phyloP scores from a whole-genome alignment of 495 filamentous ascomycete genomes.

The Gamarada debralockiae region DNA sequence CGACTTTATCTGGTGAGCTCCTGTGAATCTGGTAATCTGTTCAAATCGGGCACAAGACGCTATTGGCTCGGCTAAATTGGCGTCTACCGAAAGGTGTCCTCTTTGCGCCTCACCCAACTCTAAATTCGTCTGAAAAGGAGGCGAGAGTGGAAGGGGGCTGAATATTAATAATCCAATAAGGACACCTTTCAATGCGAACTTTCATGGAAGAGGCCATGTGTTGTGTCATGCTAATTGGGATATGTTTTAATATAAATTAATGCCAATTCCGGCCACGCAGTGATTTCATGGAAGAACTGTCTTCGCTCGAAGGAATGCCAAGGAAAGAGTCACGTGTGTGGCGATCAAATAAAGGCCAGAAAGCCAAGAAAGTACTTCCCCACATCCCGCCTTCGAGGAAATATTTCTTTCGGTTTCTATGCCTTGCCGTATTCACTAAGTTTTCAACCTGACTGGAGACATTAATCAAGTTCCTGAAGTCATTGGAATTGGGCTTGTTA shows the following conservation, averaged over 20 bases:
- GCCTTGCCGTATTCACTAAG: too few relatives aligned
- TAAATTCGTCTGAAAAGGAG: conserved; percentile 16
- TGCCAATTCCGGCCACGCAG: not conserved
- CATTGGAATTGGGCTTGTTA: too few relatives aligned
- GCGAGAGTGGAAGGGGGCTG: too few relatives aligned
- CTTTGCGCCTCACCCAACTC: conserved; percentile 2
- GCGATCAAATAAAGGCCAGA: conserved; percentile 5
- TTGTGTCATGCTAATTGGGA: too few relatives aligned
- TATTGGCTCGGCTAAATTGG: conserved; percentile 20
- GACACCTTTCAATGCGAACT: too few relatives aligned
- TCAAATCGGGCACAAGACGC: conserved; percentile 9
- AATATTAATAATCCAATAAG: conserved; percentile 1
- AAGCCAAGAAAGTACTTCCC: too few relatives aligned
- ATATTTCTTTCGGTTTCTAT: too few relatives aligned
- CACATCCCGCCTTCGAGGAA: too few relatives aligned
- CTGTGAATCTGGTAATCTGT: conserved; percentile 17
- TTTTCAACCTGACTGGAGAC: too few relatives aligned
- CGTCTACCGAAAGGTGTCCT: conserved; percentile 9
- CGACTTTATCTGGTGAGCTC: conserved; percentile 20
- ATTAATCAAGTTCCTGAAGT: too few relatives aligned
- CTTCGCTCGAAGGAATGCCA: conserved; percentile 10
- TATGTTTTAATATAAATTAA: too few relatives aligned
- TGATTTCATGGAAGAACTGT: conserved; percentile 9
- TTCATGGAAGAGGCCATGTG: too few relatives aligned
- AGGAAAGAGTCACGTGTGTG: conserved; percentile 14